Base-by-base conservation (phyloP, 306 rosid genomes). In the Prunus persica region DNA sequence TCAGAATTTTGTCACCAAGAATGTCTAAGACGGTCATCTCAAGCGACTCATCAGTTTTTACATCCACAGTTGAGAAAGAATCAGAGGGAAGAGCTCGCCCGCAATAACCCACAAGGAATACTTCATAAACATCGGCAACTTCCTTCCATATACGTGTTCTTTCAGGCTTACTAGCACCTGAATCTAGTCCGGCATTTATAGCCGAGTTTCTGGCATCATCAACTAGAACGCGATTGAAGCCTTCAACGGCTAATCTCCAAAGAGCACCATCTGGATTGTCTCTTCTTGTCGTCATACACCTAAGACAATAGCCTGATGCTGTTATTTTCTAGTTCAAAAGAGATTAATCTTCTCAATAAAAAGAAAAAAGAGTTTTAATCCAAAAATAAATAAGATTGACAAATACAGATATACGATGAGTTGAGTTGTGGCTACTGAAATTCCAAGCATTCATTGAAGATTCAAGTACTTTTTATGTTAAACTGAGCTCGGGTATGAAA, bases 201-300 rank as follows among this genome's bases (percentile, higher is more conserved):
- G 86, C 76, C 73, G 80, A 80, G 65, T 80, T 81, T 64, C 87
- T 80, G 74, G 85, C 77, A 34, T 85, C 91, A 84, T 92, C 93
- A 77, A 90, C 81, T 72, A 91, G 83, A 82, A 92, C 72, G 20
- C 78, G 78, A 67, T 90, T 89, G 87, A 95, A 92, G 30, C 91
- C 93, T 82, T 88, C 95, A 72, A 92, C 91, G 60, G 94, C 88
- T 79, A 92, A 78, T 86, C 98, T 84, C 98, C 98, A 95, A 75
- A 95, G 92, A 79, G 92, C 83, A 84, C 92, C 76, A 75, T 92
- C 92, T 50, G 97, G 95, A 83, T 87, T 86, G 69, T 95, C 98
- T 84, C 98, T 89, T 88, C 98, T 89, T 79, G 97, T 95, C 51
- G 89, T 95, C 98, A 95, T 92, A 79, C 96, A 95, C 87, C 98